Percentiles rank a stretch among this genome's conserved stretches.
phyloP scores from a whole-genome alignment of 106 monocot species.

The Allium fistulosum region DNA sequence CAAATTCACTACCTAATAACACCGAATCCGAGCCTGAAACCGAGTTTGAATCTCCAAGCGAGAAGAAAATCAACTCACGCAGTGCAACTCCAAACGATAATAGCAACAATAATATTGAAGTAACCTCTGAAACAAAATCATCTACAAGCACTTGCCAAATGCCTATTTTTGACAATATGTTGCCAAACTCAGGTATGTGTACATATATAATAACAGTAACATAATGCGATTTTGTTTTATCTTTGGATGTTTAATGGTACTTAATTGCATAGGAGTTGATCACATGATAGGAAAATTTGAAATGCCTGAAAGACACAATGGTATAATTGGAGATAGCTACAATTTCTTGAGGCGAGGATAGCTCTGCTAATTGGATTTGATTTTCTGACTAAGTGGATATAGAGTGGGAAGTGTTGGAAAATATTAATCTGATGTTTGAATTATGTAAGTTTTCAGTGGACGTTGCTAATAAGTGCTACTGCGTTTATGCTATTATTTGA shows the following conservation, averaged over 20 bases:
- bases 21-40: conserved; percentile 15
- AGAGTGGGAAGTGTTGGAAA: too few species aligned
- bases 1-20: neutral
- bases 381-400: too few species aligned
- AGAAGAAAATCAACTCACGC: conserved; percentile 6
- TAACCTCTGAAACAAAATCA: neutral
- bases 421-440: too few species aligned
- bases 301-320: conserved; percentile 1
- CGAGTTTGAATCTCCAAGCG: conserved; percentile 10
- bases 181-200: neutral
- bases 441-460: too few species aligned
- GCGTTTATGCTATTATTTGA: too few species aligned
- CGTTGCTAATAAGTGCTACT: too few species aligned
- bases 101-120: neutral
- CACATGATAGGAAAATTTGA: conserved; percentile 3
- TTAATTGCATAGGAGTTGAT: neutral
- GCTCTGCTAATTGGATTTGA: too few species aligned
- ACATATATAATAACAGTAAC: neutral
- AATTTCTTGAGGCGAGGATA: neutral
- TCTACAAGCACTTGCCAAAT: conserved; percentile 1
- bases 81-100: neutral
- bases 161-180: conserved; percentile 6
- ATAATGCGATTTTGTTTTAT: neutral
- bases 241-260: neutral
- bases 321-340: neutral